Evolutionary conservation across 75 land plant genomes (phyloP), one percentile per base, ranked within the genome.

Genomic region (Pseudotsuga menziesii): DNA sequence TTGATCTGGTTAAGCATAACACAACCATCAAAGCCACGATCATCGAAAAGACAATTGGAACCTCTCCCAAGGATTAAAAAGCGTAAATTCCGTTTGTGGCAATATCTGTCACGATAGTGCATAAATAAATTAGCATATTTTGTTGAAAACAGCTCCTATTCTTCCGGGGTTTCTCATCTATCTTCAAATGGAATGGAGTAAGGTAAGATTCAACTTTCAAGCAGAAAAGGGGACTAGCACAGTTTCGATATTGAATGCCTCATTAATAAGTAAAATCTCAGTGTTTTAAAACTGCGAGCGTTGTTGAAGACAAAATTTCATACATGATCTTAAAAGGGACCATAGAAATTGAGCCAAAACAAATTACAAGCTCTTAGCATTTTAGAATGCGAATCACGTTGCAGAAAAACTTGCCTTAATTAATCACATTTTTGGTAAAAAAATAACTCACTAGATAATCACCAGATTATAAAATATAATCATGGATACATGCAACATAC

Each of bases 31-130:
- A 88, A 92, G 35, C 94, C 94, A 17, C 78, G 75, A 60, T 92
- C 94, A 72, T 89, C 90, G 66, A 92, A 92, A 61, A 92, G 88
- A 77, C 94, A 92, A 75, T 92, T 92, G 69, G 94, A 92, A 36
- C 94, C 94, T 63, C 80, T 87, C 66, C 94, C 94, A 35, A 92
- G 67, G 52, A 89, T 75, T 9, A 92, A 73, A 75, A 84, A 88
- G 36, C 57, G 83, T 13, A 89, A 76, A 75, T 67, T 81, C 48
- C 79, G 81, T 61, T 73, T 79, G 16, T 32, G 52, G 56, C 94
- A 91, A 64, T 85, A 89, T 58, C 93, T 91, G 85, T 69, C 72
- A 69, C 4, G 4, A 44, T 20, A 69, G 23, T 64, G 72, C 23
- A 69, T 17, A 14, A 8, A 69, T 69, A n/a, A 41, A 41, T 69